Evolutionary conservation across 2,329 filamentous ascomycete species (phyloP).

Genomic region (Colletotrichum acutatum): DNA sequence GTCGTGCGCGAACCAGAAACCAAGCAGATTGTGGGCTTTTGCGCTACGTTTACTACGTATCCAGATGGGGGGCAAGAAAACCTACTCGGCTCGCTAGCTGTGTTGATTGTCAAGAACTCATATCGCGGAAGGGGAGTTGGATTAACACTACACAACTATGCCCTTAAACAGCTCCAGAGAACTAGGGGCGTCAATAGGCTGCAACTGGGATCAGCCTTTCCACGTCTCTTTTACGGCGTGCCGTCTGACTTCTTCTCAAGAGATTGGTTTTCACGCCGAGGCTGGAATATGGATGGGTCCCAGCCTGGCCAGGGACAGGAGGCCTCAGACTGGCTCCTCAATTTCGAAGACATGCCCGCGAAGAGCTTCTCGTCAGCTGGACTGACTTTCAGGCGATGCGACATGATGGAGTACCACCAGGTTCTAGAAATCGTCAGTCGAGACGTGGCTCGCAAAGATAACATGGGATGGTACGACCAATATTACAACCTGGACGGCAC

Average conservation of each 20-base stretch:
- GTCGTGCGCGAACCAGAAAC: slow-evolving; percentile 61
- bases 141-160: slow-evolving; percentile 62
- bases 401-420: slow-evolving; percentile 55
- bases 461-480: slow-evolving; percentile 69
- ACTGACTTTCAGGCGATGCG: slow-evolving; percentile 57
- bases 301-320: slow-evolving; percentile 55
- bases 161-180: slow-evolving; percentile 58
- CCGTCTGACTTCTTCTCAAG: slow-evolving; percentile 54
- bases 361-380: slow-evolving; percentile 52
- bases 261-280: slow-evolving; percentile 65
- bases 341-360: slow-evolving; percentile 60
- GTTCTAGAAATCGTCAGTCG: slow-evolving; percentile 62
- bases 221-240: slow-evolving; percentile 66
- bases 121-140: slow-evolving; percentile 64
- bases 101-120: slow-evolving; percentile 61
- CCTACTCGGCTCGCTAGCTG: slow-evolving; percentile 66
- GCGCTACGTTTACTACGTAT: slow-evolving; percentile 69
- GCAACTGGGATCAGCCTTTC: slow-evolving; percentile 69
- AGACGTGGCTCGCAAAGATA: slow-evolving; percentile 57
- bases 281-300: slow-evolving; percentile 59
- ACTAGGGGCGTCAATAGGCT: slow-evolving; percentile 64
- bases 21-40: slow-evolving; percentile 63
- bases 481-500: slow-evolving; percentile 63
- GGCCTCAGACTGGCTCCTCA: slow-evolving; percentile 65
- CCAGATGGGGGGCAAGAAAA: slow-evolving; percentile 62